These are phyloP conservation scores for Suillus placidus DNA, from an alignment of 768 basidiomycete genomes.

Conservation along the genomic window DNA sequence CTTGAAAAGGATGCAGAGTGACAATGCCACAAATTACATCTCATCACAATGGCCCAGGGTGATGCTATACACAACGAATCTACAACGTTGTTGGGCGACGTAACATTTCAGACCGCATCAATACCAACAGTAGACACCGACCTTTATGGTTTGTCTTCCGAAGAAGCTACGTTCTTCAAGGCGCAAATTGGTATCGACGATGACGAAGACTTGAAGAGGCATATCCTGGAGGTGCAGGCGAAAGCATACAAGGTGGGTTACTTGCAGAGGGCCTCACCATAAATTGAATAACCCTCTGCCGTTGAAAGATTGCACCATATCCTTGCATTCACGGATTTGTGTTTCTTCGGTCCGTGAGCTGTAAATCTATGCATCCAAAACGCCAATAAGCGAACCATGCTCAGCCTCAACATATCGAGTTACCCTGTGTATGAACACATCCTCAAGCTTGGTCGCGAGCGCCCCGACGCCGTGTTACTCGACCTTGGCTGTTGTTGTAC, in stretches of 20 bases:
- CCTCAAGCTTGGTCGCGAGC: conserved; percentile 40
- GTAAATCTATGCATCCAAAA: neutral
- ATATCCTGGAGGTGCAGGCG: conserved; percentile 30
- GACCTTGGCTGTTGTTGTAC: conserved; percentile 51
- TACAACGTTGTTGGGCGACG: neutral
- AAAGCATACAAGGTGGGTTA: conserved; percentile 29
- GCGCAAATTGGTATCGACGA: conserved; percentile 28
- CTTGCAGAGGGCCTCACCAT: neutral
- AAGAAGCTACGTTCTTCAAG: conserved; percentile 26
- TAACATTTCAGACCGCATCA: neutral
- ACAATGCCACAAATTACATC: neutral
- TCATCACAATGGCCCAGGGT: neutral
- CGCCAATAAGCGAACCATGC: neutral
- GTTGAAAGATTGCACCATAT: conserved; percentile 14
- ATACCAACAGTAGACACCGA: neutral
- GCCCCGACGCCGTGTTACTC: conserved; percentile 40
- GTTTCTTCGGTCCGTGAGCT: conserved; percentile 23
- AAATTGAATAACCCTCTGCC: neutral
- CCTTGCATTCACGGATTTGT: conserved; percentile 31
- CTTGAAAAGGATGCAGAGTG: neutral
- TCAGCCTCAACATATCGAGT: neutral
- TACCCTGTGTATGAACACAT: conserved; percentile 24
- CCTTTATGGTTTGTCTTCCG: conserved; percentile 8
- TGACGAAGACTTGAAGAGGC: conserved; percentile 26
- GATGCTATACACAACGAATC: neutral